Base-by-base conservation (phyloP, 2,329 filamentous ascomycete species). In the Colletotrichum limetticola region DNA sequence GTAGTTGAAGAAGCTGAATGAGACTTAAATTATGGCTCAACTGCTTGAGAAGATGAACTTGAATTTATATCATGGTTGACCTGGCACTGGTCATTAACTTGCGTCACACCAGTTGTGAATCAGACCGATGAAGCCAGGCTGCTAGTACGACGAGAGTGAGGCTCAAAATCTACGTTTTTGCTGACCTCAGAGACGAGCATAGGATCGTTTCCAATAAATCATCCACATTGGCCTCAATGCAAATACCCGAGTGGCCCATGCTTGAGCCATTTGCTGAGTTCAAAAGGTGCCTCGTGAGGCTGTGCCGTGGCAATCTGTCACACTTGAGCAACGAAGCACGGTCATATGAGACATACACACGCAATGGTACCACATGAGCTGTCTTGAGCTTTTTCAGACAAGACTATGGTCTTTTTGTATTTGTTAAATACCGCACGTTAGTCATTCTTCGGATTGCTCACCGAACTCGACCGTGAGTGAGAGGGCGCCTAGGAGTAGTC, bases 341-440 rank as follows among this genome's bases (percentile, higher is more conserved):
- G 42, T 49, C 42, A 49, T 46, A 46, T 49, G 42, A 49, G 42
- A 49, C 42, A 49, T 49, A n/a, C 19, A 8, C 19, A n/a, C 19
- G 19, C 16, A 49, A 49, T 22, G 42, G 42, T 49, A 49, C 42
- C 42, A 49, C 19, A 49, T 22, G 19, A 49, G 42, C 8, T 49
- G 1, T 49, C 16, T 7, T n/a, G 7, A 49, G 4, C 4, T 22
- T n/a, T n/a, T 4, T 4, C 8, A 22, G 4, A n/a, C 9, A 4
- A 19, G 8, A 49, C 0, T 1, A 9, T 22, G 19, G 8, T 7
- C 19, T 1, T 19, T 3, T 11, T 3, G n/a, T n/a, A 4, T 3
- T 49, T 19, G 42, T 22, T 22, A 9, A 22, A 49, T 11, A 8
- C 16, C 7, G 42, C 7, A 49, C 8, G 1, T 9, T 8, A 22